Percentiles rank a stretch among this genome's conserved stretches.
Evolutionary conservation across 495 filamentous ascomycete species (phyloP).

Genomic region (Neurospora sp.): DNA sequence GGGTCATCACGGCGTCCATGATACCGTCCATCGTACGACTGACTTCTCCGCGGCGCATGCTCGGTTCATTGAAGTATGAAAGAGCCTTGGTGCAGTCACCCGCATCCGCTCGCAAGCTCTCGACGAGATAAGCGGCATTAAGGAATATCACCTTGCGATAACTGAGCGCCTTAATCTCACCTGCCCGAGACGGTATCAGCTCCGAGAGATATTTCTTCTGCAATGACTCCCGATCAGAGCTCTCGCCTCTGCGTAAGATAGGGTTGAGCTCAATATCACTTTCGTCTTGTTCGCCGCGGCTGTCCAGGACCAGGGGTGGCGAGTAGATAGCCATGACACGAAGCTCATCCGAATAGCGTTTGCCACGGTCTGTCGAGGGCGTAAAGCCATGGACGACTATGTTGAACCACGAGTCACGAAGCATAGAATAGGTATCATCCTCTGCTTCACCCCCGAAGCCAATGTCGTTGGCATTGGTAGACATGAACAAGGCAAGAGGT

Average conservation of each 20-base stretch:
- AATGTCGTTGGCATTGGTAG: slow-evolving; percentile 41
- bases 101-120: slow-evolving; percentile 67
- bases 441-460: slow-evolving; percentile 33
- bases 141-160: slow-evolving; percentile 88
- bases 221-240: slow-evolving; percentile 60
- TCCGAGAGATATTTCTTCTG: slow-evolving; percentile 67
- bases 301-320: slow-evolving; percentile 71
- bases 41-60: slow-evolving; percentile 66
- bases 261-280: slow-evolving; percentile 94
- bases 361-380: slow-evolving; percentile 55
- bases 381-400: slow-evolving; percentile 86
- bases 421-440: slow-evolving; percentile 55
- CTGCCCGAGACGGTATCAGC: slow-evolving; percentile 62
- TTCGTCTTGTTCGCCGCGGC: slow-evolving; percentile 76
- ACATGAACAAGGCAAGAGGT: slow-evolving; percentile 68
- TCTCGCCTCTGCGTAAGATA: slow-evolving; percentile 72
- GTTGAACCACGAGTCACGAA: slow-evolving; percentile 96
- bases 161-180: slow-evolving; percentile 66
- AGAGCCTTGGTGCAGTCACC: slow-evolving; percentile 84
- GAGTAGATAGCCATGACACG: slow-evolving; percentile 75
- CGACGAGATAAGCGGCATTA: slow-evolving; percentile 74
- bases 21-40: slow-evolving; percentile 81
- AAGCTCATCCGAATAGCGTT: slow-evolving; percentile 59
- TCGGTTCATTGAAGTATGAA: slow-evolving; percentile 84
- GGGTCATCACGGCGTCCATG: slow-evolving; percentile 58